These are phyloP conservation scores for Boletus huronensis DNA, from an alignment of 768 basidiomycete genomes.

Conservation along the genomic window DNA sequence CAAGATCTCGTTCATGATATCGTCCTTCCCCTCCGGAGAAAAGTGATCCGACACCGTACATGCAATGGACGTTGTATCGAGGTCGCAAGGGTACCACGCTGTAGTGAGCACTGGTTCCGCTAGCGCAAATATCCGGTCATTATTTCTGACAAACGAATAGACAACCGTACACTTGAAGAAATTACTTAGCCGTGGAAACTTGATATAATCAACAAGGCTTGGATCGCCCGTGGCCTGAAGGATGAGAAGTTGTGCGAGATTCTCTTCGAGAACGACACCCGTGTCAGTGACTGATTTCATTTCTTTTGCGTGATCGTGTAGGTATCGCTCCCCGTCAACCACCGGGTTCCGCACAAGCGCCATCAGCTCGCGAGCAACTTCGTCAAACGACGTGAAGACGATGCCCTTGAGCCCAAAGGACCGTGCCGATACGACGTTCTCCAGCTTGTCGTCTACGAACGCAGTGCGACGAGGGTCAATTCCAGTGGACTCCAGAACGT, in stretches of 20 bases:
- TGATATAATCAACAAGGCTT: slow-evolving; percentile 17
- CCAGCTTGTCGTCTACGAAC: slow-evolving; percentile 23
- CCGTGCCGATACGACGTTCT: slow-evolving; percentile 18
- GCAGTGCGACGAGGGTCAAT: slow-evolving; percentile 19
- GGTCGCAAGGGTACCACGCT: slow-evolving; percentile 11
- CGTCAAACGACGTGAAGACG: slow-evolving; percentile 16
- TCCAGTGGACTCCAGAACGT: slow-evolving; percentile 14
- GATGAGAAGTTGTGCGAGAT: slow-evolving; percentile 17
- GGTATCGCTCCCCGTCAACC: slow-evolving; percentile 13
- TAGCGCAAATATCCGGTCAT: background rate
- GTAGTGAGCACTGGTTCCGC: slow-evolving; percentile 14
- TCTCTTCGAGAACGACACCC: slow-evolving; percentile 17
- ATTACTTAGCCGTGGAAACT: slow-evolving; percentile 19
- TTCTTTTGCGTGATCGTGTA: slow-evolving; percentile 9
- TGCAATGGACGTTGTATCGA: slow-evolving; percentile 20
- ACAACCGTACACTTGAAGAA: slow-evolving; percentile 17
- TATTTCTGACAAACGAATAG: background rate
- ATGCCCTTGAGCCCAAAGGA: slow-evolving; percentile 22
- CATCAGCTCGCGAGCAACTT: slow-evolving; percentile 14
- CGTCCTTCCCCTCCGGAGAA: slow-evolving; percentile 13
- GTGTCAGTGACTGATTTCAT: slow-evolving; percentile 19
- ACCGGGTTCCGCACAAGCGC: slow-evolving; percentile 15
- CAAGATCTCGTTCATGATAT: slow-evolving; percentile 22
- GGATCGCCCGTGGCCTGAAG: slow-evolving; percentile 16
- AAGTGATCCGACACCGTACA: slow-evolving; percentile 17